A percentile compares a stretch with the other conserved stretches of the same genome.
These are phyloP conservation scores for Verticillium nonalfalfae DNA, from an alignment of 2,329 filamentous ascomycete species.

Conservation along the genomic window DNA sequence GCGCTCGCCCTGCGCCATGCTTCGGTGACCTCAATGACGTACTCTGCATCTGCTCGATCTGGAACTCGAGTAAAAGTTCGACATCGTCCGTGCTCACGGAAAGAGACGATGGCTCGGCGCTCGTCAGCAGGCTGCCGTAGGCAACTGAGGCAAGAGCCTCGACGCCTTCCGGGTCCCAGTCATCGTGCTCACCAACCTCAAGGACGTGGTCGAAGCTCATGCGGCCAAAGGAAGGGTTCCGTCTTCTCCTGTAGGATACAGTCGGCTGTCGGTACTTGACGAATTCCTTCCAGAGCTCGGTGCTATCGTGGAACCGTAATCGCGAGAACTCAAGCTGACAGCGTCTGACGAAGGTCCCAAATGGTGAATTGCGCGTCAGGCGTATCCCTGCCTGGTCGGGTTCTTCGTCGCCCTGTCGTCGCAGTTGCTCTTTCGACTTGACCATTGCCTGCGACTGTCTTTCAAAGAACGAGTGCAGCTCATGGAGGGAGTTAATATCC, in stretches of 20 bases:
- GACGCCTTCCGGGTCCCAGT: conserved; percentile 37
- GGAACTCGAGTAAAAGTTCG: conserved; percentile 77
- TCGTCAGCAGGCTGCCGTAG: conserved; percentile 47
- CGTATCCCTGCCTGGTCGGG: conserved; percentile 38
- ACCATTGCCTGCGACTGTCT: conserved; percentile 50
- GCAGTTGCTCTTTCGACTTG: conserved; percentile 55
- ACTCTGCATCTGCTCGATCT: conserved; percentile 84
- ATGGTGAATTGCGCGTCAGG: conserved; percentile 66
- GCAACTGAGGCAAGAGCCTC: conserved; percentile 38
- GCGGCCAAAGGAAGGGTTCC: conserved; percentile 52
- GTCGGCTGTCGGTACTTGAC: conserved; percentile 75
- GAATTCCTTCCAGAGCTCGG: conserved; percentile 77
- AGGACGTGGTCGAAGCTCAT: conserved; percentile 54
- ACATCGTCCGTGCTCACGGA: conserved; percentile 71
- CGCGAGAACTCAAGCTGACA: conserved; percentile 73
- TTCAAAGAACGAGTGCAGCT: conserved; percentile 71
- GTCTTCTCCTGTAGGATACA: conserved; percentile 56
- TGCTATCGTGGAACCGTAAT: conserved; percentile 72
- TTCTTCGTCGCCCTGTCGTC: conserved; percentile 41
- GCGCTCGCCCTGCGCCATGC: neutral
- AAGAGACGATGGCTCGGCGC: conserved; percentile 30
- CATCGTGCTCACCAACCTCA: conserved; percentile 38
- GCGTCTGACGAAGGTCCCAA: conserved; percentile 75
- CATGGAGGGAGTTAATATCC: conserved; percentile 75
- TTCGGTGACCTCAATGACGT: conserved; percentile 16